Percentiles rank a stretch among this genome's conserved stretches.
Evolutionary conservation across 2,329 filamentous ascomycete species (phyloP).

Genomic region (Dichotomopilus funicola): DNA sequence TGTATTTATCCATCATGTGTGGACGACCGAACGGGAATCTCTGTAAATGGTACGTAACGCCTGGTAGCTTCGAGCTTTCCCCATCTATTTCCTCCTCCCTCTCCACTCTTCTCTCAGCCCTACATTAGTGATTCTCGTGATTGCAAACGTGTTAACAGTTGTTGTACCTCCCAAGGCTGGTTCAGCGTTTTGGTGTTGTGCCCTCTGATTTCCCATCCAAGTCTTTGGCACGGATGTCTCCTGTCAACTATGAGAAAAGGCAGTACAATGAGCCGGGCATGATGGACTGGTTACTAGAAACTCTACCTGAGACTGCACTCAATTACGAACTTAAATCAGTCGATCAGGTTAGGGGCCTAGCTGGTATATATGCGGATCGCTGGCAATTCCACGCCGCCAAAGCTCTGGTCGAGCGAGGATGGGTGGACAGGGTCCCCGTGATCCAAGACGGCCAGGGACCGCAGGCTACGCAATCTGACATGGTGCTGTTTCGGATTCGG

Average conservation of each 20-base stretch:
- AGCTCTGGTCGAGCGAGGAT: neutral
- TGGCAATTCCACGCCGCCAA: neutral
- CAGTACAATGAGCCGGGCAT: neutral
- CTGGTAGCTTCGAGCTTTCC: no score
- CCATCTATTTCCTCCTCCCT: neutral
- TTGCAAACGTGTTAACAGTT: neutral
- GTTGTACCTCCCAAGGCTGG: neutral
- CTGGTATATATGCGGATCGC: neutral
- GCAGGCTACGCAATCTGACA: neutral
- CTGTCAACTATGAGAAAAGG: no score
- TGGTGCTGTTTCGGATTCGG: no score
- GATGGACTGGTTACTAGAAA: neutral
- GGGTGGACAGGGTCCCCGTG: neutral
- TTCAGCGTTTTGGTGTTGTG: neutral
- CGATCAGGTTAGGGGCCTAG: neutral
- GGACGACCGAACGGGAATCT: neutral
- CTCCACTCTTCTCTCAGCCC: neutral
- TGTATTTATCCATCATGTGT: neutral
- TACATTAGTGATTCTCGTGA: neutral
- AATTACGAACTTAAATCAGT: no score
- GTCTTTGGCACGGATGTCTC: neutral
- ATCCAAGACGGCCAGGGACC: neutral
- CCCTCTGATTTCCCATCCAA: neutral
- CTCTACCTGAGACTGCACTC: neutral
- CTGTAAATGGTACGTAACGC: constrained; percentile 1